A percentile compares a stretch with the other conserved stretches of the same genome.
These are phyloP conservation scores for Lipomyces mesembrius DNA, from an alignment of 805 yeast species.

Conservation along the genomic window DNA sequence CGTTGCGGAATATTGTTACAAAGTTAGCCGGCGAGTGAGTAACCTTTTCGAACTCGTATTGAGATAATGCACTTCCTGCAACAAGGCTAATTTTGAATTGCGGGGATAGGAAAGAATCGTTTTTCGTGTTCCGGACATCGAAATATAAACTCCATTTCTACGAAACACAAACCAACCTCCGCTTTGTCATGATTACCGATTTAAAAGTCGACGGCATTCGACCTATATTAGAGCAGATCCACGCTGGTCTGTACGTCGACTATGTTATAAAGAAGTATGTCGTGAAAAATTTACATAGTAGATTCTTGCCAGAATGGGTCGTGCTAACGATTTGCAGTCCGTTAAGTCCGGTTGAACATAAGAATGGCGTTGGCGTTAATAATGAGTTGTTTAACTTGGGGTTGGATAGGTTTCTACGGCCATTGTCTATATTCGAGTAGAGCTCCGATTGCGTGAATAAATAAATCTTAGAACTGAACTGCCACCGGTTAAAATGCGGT, in stretches of 20 bases:
- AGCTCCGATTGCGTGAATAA: not conserved
- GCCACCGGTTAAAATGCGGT: too few relatives aligned
- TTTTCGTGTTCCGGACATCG: slow-evolving; percentile 56
- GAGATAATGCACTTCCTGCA: not conserved
- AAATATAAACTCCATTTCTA: slow-evolving; percentile 77
- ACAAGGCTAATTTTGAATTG: not conserved
- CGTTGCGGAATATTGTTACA: slow-evolving; percentile 75
- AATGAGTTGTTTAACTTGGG: slow-evolving; percentile 61
- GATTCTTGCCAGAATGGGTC: too few relatives aligned
- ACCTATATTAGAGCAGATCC: slow-evolving; percentile 60
- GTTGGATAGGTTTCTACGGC: slow-evolving; percentile 55
- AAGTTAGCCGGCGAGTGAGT: slow-evolving; percentile 50
- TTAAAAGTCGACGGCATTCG: slow-evolving; percentile 60
- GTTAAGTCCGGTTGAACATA: slow-evolving; percentile 62
- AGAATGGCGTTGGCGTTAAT: slow-evolving; percentile 56
- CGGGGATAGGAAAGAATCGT: slow-evolving; percentile 46
- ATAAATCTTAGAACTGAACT: not conserved
- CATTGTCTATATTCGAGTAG: slow-evolving; percentile 37
- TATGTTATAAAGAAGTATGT: slow-evolving; percentile 61
- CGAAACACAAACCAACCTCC: slow-evolving; percentile 79
- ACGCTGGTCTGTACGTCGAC: slow-evolving; percentile 61
- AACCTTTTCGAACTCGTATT: not conserved
- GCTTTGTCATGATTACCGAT: slow-evolving; percentile 77
- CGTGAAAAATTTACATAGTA: slow-evolving; percentile 39
- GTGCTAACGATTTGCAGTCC: slow-evolving; percentile 43